Base-by-base conservation (phyloP, 768 basidiomycete genomes). In the Kockovaella imperatae region DNA sequence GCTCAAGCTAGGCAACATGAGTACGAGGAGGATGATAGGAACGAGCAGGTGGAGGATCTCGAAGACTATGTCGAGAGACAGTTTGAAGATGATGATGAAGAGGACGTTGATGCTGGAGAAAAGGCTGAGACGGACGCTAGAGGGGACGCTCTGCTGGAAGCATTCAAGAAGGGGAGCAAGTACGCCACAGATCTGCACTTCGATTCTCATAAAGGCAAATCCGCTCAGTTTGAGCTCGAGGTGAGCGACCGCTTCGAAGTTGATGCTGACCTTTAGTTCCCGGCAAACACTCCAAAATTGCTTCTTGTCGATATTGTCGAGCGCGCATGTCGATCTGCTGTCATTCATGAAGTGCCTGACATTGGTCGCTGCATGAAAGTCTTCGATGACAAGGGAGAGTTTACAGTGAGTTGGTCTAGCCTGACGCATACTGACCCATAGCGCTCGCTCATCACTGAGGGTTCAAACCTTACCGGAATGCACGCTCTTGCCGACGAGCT, bases 261-360 rank as follows among this genome's bases (percentile, higher is more conserved):
- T 36, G n/a, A 15, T 21, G 8, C 39, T 40, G 25, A 39, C 45
- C 41, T 42, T n/a, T 52, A 97, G 89, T 91, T 97, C 74, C 75
- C 79, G 10, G 79, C 84, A 35, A 81, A 86, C 60, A 83, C 89
- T 68, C 90, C 90, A 10, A 97, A 97, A 72, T 77, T 99, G 28
- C 76, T 99, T 18, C 78, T 99, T 35, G 88, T 97, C 40, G 93
- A 90, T 39, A 81, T 99, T 53, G 78, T 97, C 48, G 95, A 97
- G 69, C 78, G 83, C 45, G 80, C 83, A 10, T 96, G 91, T 71
- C 77, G 82, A 36, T 80, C 80, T 44, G 85, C 88, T 2, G 76
- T 97, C 56, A 76, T 99, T 49, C 86, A 89, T 45, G 86, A 96
- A 70, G 87, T 97, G 45, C 80, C 84, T 4, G 83, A 83, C 14